A percentile compares a stretch with the other conserved stretches of the same genome.
Conservation (phyloP, 805 yeast species). For the Isabelozyma rhagii region DNA sequence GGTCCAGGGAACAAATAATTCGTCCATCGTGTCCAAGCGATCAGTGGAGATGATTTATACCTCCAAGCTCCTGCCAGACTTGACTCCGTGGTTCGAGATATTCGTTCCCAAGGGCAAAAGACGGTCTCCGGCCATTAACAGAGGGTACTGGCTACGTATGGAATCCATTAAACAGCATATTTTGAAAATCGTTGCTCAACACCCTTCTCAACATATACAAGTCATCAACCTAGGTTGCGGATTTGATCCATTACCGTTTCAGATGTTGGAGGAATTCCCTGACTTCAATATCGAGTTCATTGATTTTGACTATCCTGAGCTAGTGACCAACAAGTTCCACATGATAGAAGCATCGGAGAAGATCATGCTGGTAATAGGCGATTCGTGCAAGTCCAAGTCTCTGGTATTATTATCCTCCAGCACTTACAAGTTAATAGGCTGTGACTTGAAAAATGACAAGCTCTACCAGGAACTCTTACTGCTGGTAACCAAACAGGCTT, state of each 20-base stretch:
- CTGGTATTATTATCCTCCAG: constrained; percentile 24
- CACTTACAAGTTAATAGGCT: constrained; percentile 58
- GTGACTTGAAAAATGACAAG: constrained; percentile 54
- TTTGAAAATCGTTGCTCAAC: constrained; percentile 37
- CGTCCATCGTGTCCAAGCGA: constrained; percentile 78
- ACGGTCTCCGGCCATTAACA: constrained; percentile 74
- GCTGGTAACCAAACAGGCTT: constrained; percentile 20
- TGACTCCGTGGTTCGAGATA: constrained; percentile 53
- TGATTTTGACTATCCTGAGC: constrained; percentile 75
- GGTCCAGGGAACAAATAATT: constrained; percentile 82
- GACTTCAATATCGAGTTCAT: constrained; percentile 41
- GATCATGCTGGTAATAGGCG: constrained; percentile 45
- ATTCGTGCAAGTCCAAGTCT: background rate
- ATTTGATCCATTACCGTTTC: constrained; percentile 46
- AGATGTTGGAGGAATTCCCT: constrained; percentile 18
- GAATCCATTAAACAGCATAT: constrained; percentile 59
- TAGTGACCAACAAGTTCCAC: constrained; percentile 52
- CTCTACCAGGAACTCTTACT: constrained; percentile 33
- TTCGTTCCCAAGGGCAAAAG: constrained; percentile 67
- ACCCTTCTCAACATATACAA: constrained; percentile 16
- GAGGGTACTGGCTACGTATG: constrained; percentile 83
- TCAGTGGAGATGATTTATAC: constrained; percentile 69
- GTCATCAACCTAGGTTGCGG: constrained; percentile 81
- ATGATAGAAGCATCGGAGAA: constrained; percentile 51
- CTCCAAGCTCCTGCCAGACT: constrained; percentile 26